Percentiles rank a stretch among this genome's conserved stretches.
These are phyloP conservation scores for Canariomyces notabilis DNA, from an alignment of 2,329 filamentous ascomycete genomes.

Conservation along the genomic window DNA sequence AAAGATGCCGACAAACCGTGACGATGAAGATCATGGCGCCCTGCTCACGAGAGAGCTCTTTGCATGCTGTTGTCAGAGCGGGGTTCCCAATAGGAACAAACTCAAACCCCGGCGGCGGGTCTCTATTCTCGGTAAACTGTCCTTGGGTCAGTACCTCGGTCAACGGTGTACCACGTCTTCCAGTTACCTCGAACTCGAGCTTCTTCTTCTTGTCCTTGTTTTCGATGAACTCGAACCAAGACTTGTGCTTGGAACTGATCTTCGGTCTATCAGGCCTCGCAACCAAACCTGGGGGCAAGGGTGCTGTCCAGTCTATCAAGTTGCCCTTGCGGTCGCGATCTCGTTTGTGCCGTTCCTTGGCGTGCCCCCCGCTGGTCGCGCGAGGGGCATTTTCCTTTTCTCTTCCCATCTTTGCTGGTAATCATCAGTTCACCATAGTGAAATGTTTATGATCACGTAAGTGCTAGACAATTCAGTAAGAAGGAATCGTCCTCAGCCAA, in stretches of 20 bases:
- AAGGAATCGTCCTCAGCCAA: neutral
- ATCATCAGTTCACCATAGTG: constrained; percentile 9
- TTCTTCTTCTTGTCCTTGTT: constrained; percentile 62
- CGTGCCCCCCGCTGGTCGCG: constrained; percentile 24
- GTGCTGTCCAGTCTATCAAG: constrained; percentile 25
- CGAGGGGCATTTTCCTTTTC: constrained; percentile 27
- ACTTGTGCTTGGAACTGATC: constrained; percentile 52
- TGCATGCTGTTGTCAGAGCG: constrained; percentile 55
- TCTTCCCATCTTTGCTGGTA: constrained; percentile 27
- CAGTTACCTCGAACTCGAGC: constrained; percentile 53
- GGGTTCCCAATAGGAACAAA: constrained; percentile 61
- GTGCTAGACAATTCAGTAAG: neutral
- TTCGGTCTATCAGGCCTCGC: constrained; percentile 28
- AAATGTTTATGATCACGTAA: neutral
- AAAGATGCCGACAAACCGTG: constrained; percentile 44
- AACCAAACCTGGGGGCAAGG: constrained; percentile 26
- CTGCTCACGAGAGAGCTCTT: constrained; percentile 58
- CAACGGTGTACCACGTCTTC: neutral
- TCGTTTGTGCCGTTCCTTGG: constrained; percentile 31
- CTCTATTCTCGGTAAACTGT: constrained; percentile 48
- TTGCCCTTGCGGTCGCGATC: constrained; percentile 25
- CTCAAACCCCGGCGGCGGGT: constrained; percentile 56
- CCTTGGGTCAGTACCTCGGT: constrained; percentile 24
- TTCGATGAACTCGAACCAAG: constrained; percentile 60
- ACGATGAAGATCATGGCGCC: constrained; percentile 64